Base-by-base conservation (phyloP, 257 asterid species). In the Salvia hispanica region DNA sequence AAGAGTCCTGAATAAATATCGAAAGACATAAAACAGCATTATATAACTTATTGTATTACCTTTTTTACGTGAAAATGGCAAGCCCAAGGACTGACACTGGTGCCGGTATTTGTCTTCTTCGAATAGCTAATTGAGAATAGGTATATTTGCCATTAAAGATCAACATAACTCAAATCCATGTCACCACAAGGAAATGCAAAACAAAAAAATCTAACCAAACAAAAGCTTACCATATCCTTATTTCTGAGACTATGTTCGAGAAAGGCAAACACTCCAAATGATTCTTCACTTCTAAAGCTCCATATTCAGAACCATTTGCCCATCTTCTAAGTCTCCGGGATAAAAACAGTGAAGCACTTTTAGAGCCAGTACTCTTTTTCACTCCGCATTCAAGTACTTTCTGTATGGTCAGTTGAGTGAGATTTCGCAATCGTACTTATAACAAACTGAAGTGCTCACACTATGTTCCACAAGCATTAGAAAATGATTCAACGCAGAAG, bases 341-440 rank as follows among this genome's bases (percentile, higher is more conserved):
- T 80, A 94, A 77, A 81, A 81, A 88, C 45, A 94, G 69, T 1
- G 95, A 81, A 18, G 99, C 97, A 48, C 83, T 88, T 80, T 83
- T 94, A 69, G 44, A 57, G 54, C 96, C 88, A 43, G 76, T 78
- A 56, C 60, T 82, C 76, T 74, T 94, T 77, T 81, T 91, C 61
- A 79, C 95, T 73, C 99, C 99, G 71, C 87, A 83, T 63, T 94
- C 99, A 63, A 94, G 69, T 64, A 84, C 79, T 79, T 85, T 83
- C 97, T 94, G 91, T 64, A 74, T 14, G 59, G 18, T 73, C 65
- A 76, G 73, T 52, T 58, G 62, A 72, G 60, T 64, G 34, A 43
- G 61, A 47, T n/a, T 64, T 31, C 52, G 72, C 53, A 61, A 56
- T 62, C 61, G 62, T 63, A 54, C 64, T 36, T 62, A 12, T 34